Percentiles rank a stretch among this genome's conserved stretches.
phyloP scores from a whole-genome alignment of 164 flowering plant species.

The Chimonanthus praecox region DNA sequence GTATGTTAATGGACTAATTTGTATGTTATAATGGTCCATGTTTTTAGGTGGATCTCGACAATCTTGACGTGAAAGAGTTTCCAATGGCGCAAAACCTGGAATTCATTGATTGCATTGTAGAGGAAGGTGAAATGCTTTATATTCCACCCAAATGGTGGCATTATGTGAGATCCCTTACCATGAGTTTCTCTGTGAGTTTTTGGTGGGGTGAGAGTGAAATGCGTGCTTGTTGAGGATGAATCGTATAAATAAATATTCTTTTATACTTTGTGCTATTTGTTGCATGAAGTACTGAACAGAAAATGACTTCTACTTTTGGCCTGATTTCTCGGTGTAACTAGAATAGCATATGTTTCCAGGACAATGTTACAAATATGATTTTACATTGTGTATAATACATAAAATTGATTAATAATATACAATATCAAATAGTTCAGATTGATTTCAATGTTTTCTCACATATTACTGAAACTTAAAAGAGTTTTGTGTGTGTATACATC shows the following conservation, averaged over 20 bases:
- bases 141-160: conserved; percentile 99
- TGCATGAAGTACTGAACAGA: background rate
- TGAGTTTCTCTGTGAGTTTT: conserved; percentile 90
- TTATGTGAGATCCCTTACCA: conserved; percentile 80
- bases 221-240: conserved; percentile 11
- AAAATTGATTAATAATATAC: too few species aligned
- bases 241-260: background rate
- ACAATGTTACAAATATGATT: too few species aligned
- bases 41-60: conserved; percentile 86
- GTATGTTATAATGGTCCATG: background rate
- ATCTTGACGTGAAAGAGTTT: conserved; percentile 46
- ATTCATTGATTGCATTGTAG: conserved; percentile 79
- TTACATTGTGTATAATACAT: too few species aligned
- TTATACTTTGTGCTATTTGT: background rate
- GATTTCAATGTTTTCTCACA: too few species aligned
- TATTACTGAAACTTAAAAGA: too few species aligned
- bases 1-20: background rate
- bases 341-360: too few species aligned
- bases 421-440: too few species aligned
- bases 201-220: conserved; percentile 64
- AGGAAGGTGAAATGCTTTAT: conserved; percentile 97
- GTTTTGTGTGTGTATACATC: too few species aligned
- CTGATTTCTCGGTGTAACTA: too few species aligned
- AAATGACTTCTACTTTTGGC: too few species aligned
- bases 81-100: conserved; percentile 58